Evolutionary conservation across 2,329 filamentous ascomycete species (phyloP).

Genomic region (Hirsutella thompsonii): DNA sequence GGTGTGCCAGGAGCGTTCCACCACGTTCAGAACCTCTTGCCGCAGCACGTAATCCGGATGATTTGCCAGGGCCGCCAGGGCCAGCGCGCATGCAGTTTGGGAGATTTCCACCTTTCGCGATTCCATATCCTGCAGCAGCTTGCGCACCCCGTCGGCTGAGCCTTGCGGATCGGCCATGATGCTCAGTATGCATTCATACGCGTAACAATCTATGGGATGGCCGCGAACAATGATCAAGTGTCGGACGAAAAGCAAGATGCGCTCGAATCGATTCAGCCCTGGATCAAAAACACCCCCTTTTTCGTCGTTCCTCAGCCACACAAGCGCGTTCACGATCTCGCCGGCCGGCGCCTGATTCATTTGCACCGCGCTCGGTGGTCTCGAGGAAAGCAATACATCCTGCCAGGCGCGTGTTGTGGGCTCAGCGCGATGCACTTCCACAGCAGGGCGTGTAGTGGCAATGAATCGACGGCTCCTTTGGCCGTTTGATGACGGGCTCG

Average conservation of each 20-base stretch:
- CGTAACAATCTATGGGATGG: constrained; percentile 39
- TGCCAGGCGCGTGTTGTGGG: no score
- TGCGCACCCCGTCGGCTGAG: constrained; percentile 48
- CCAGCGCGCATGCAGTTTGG: constrained; percentile 54
- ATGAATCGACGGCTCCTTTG: no score
- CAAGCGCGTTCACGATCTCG: constrained; percentile 15
- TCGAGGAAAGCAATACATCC: no score
- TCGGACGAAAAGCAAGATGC: constrained; percentile 33
- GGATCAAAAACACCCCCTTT: constrained; percentile 8
- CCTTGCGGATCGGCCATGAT: constrained; percentile 57
- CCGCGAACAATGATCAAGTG: constrained; percentile 44
- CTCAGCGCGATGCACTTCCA: no score
- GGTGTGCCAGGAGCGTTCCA: constrained; percentile 55
- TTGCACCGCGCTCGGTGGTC: constrained; percentile 7
- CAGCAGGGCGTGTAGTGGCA: no score
- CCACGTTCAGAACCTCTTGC: constrained; percentile 55
- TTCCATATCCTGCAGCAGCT: constrained; percentile 63
- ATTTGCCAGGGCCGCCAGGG: constrained; percentile 59
- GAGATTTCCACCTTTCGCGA: constrained; percentile 48
- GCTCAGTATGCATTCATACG: constrained; percentile 66
- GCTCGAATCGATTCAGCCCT: constrained; percentile 12
- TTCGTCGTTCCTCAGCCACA: constrained; percentile 11
- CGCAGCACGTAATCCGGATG: constrained; percentile 79
- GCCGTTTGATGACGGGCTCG: no score
- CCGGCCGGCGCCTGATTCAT: constrained; percentile 9